A percentile compares a stretch with the other conserved stretches of the same genome.
phyloP scores from a whole-genome alignment of 2,329 filamentous ascomycete species.

The Beauveria sp. region DNA sequence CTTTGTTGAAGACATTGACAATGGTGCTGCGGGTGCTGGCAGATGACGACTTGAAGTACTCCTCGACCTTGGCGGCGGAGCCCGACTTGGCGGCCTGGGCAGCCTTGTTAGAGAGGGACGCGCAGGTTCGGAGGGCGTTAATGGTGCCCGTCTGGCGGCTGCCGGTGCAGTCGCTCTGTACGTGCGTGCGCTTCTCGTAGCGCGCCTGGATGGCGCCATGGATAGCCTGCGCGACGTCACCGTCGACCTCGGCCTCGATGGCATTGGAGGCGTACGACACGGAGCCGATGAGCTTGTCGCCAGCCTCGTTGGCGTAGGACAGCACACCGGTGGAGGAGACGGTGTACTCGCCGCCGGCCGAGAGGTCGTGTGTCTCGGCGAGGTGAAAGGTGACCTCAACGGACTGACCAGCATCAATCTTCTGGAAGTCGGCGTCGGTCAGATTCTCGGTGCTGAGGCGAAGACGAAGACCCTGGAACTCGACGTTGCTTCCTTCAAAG shows the following conservation, averaged over 20 bases:
- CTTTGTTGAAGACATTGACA: constrained; percentile 34
- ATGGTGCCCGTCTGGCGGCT: background rate
- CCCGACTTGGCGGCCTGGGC: constrained; percentile 41
- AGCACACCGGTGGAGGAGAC: constrained; percentile 49
- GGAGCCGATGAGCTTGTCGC: constrained; percentile 45
- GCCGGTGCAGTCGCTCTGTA: constrained; percentile 35
- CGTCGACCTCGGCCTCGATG: constrained; percentile 40
- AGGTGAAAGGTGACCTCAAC: constrained; percentile 47
- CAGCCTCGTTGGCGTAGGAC: constrained; percentile 43
- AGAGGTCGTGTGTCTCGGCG: constrained; percentile 46
- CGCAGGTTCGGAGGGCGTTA: constrained; percentile 31
- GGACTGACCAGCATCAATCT: constrained; percentile 39
- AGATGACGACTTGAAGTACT: constrained; percentile 57
- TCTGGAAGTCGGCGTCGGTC: constrained; percentile 40
- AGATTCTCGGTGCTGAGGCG: constrained; percentile 35
- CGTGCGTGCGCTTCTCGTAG: constrained; percentile 35
- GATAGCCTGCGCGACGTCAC: constrained; percentile 38
- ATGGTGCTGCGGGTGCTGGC: constrained; percentile 36
- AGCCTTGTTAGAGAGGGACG: constrained; percentile 47
- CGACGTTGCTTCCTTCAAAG: background rate
- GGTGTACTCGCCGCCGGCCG: constrained; percentile 44
- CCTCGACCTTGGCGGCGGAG: constrained; percentile 39
- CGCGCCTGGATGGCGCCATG: constrained; percentile 31
- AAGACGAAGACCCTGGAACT: constrained; percentile 42
- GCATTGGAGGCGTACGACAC: constrained; percentile 52